Percentiles rank a stretch among this genome's conserved stretches.
Conservation (phyloP, 495 filamentous ascomycete species). For the Baudoinia panamericana region DNA sequence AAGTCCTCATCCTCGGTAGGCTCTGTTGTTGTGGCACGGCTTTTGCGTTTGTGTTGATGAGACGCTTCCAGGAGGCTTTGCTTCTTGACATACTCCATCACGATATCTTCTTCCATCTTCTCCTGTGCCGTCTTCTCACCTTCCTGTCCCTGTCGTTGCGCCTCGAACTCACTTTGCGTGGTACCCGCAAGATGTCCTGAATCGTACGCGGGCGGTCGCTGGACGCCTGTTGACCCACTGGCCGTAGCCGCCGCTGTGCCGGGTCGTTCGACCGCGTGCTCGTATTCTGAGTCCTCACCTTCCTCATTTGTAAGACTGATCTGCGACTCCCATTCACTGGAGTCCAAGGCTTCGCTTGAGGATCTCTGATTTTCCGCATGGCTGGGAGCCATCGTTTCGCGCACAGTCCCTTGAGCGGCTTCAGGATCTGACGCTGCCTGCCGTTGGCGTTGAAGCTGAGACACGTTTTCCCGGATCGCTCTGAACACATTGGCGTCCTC, state of each 20-base stretch:
- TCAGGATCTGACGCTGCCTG: constrained; percentile 8
- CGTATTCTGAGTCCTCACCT: constrained; percentile 34
- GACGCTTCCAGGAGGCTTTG: constrained; percentile 60
- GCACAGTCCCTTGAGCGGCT: constrained; percentile 23
- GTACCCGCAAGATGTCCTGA: constrained; percentile 8
- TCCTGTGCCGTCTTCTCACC: constrained; percentile 28
- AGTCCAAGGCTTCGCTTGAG: constrained; percentile 31
- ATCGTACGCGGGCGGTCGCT: neutral
- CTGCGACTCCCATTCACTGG: constrained; percentile 23
- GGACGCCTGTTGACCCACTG: neutral
- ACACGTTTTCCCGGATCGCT: constrained; percentile 52
- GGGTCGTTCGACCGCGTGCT: constrained; percentile 28
- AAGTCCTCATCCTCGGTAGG: constrained; percentile 10
- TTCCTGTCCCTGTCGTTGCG: neutral
- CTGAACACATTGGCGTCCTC: constrained; percentile 54
- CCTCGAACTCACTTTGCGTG: constrained; percentile 30
- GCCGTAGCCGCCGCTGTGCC: constrained; percentile 13
- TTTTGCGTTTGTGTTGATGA: constrained; percentile 22
- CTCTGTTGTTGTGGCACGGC: neutral
- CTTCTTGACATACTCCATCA: constrained; percentile 59
- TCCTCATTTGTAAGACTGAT: constrained; percentile 25
- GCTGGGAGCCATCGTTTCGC: constrained; percentile 23
- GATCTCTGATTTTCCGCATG: constrained; percentile 28
- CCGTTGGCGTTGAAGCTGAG: constrained; percentile 37
- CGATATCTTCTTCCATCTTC: constrained; percentile 53